Evolutionary conservation across 1,284 basidiomycete genomes (phyloP).

Genomic region (Polyporus tsugae): DNA sequence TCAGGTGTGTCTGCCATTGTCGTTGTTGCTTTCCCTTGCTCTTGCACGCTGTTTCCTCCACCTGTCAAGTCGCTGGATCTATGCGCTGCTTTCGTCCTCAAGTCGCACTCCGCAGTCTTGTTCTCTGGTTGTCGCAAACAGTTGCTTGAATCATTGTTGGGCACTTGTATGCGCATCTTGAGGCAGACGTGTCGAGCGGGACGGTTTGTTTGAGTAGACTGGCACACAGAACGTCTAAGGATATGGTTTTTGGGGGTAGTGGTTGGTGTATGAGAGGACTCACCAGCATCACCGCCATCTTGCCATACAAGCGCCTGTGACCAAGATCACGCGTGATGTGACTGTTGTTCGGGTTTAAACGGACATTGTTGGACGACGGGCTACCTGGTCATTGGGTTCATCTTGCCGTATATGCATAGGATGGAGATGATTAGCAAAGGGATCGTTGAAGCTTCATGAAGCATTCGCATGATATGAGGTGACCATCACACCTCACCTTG

Average conservation of each 20-base stretch:
- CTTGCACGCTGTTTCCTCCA: not conserved
- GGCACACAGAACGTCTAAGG: not conserved
- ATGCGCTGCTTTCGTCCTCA: not conserved
- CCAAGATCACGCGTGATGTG: not conserved
- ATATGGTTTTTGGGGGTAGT: not conserved
- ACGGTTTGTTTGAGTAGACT: not conserved
- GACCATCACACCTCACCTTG: too few relatives aligned
- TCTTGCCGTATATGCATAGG: not conserved
- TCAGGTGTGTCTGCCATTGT: not conserved
- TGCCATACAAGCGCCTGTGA: not conserved
- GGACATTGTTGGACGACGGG: not conserved
- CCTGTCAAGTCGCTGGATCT: not conserved
- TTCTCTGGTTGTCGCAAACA: not conserved
- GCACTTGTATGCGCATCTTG: slow-evolving; percentile 5
- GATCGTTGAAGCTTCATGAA: not conserved
- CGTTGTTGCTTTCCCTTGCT: not conserved
- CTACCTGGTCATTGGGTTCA: not conserved
- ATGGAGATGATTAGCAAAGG: too few relatives aligned
- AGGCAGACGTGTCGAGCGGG: not conserved
- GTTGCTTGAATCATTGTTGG: not conserved
- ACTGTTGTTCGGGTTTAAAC: not conserved
- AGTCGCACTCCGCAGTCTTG: not conserved
- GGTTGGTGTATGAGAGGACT: not conserved
- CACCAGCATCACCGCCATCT: not conserved
- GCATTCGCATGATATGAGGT: not conserved